These are phyloP conservation scores for Polygonum maritimum DNA, from an alignment of 148 eudicot genomes.

Conservation along the genomic window DNA sequence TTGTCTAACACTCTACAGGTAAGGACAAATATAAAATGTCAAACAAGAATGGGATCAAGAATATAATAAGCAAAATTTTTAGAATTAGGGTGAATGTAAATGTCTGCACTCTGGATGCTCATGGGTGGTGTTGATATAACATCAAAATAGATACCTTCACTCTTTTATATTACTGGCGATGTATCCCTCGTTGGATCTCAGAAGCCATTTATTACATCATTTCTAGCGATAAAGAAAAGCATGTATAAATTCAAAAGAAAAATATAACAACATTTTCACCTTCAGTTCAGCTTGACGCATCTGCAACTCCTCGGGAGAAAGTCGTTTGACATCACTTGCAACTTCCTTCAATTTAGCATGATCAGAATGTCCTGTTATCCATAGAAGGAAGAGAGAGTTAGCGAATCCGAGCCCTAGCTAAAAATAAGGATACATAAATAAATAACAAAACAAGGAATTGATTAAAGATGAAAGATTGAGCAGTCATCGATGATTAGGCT, in stretches of 20 bases:
- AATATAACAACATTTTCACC: conserved; percentile 28
- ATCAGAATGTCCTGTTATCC: conserved; percentile 76
- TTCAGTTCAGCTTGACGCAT: conserved; percentile 65
- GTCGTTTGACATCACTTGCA: conserved; percentile 46
- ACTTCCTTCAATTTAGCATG: conserved; percentile 65
- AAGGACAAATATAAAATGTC: neutral
- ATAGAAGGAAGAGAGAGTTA: neutral
- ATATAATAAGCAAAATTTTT: neutral
- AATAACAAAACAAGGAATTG: neutral
- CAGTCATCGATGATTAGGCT: neutral
- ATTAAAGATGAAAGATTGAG: neutral
- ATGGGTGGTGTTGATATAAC: neutral
- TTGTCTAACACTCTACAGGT: neutral
- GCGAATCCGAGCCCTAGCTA: neutral
- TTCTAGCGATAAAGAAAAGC: neutral
- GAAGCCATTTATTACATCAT: neutral
- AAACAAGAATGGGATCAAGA: neutral
- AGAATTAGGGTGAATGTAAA: neutral
- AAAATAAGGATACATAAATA: neutral
- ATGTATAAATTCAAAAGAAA: neutral
- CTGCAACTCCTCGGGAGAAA: conserved; percentile 59
- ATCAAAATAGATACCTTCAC: neutral
- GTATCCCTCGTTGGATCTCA: neutral
- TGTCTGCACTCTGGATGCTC: neutral
- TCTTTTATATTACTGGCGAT: neutral